Evolutionary conservation across 2,329 filamentous ascomycete genomes (phyloP), one percentile per base, ranked within the genome.

Genomic region (Fusarium dlaminii): DNA sequence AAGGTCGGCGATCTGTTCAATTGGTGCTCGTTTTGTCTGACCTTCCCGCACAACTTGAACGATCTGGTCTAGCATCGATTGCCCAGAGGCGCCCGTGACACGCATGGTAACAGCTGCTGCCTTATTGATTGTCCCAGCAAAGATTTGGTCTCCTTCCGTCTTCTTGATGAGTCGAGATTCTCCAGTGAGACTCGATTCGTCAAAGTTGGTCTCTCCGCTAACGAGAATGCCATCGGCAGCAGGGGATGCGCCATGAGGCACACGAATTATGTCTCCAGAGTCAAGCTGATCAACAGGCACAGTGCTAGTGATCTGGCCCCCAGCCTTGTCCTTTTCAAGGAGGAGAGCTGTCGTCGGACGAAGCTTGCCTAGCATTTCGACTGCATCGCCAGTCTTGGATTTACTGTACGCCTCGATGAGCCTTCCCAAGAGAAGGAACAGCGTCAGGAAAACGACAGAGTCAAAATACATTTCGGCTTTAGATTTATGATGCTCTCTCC

Each of bases 341-440:
- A 98, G 85, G 8, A 93, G 84, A 4, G 95, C 95, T 59, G 93
- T 93, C 0, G 89, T 91, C 0, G 95, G 95, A 22, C 94, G 89
- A 37, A 98, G 87, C 70, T 92, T 94, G 5, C 92, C 92, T 9
- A 98, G 85, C 69, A 93, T 91, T 39, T 93, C 90, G 5, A 98
- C 92, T 2, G 95, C 95, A 80, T 97, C 93, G 3, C 95, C 95
- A 1, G 95, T 94, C 78, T 93, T 96, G 1, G 94, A 92, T 82
- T 98, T 98, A 86, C 93, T 97, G 84, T 96, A 97, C 2, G 94
- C 92, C 84, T 98, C 96, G 18, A 95, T 90, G 54, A 93, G 87
- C n/a, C 92, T 87, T 4, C 92, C 91, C 37, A 87, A 81, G 3
- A 98, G 90, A 29, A 98, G 88, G 80, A 98, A 98, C 72, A 98